Percentiles rank a stretch among this genome's conserved stretches.
phyloP scores from a whole-genome alignment of 495 filamentous ascomycete genomes.

The Podospora comata region DNA sequence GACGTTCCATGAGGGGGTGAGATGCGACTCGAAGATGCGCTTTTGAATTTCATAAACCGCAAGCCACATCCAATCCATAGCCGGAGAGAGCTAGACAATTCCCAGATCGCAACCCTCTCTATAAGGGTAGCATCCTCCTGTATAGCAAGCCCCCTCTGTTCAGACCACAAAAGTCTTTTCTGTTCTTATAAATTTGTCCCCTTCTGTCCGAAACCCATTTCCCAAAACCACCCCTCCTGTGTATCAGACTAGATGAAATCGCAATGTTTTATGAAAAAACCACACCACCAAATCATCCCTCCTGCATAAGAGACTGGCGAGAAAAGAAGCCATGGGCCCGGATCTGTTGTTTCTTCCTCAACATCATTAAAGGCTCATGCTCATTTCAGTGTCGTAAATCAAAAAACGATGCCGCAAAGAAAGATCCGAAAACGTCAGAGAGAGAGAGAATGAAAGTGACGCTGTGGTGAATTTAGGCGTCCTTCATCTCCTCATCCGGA shows the following conservation, averaged over 20 bases:
- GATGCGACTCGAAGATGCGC: neutral
- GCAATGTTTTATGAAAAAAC: neutral
- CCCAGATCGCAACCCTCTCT: neutral
- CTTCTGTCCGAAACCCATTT: neutral
- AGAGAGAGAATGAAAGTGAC: neutral
- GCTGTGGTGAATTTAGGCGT: constrained; percentile 34
- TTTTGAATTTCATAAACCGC: neutral
- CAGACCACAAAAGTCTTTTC: neutral
- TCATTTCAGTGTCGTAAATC: neutral
- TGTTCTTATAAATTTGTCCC: neutral
- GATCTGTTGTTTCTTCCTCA: neutral
- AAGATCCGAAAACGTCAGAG: constrained; percentile 3
- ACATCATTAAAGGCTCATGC: neutral
- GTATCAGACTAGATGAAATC: neutral
- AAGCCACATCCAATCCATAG: neutral
- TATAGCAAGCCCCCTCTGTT: neutral
- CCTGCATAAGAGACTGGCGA: neutral
- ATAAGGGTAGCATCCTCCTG: neutral
- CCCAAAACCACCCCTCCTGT: neutral
- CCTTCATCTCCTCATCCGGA: constrained; percentile 49
- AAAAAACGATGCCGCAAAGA: neutral
- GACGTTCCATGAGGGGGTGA: neutral
- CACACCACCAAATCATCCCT: neutral
- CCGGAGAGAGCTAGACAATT: neutral
- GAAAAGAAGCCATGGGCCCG: neutral